Evolutionary conservation across 2,329 filamentous ascomycete species (phyloP).

Genomic region (Phialophora expanda): DNA sequence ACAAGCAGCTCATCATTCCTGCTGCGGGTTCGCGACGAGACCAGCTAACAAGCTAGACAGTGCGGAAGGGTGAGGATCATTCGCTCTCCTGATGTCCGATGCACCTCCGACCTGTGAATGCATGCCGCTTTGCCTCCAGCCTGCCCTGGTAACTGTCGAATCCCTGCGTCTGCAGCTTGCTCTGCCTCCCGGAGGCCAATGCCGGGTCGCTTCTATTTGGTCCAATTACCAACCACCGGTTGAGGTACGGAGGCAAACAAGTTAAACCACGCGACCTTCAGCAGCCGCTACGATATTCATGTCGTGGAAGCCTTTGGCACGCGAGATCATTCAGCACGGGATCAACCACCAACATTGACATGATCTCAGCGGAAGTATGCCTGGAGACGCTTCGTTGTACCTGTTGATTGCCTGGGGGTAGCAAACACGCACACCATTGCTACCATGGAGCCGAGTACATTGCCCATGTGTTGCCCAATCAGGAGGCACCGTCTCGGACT

Average conservation of each 20-base stretch:
- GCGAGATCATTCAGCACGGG: neutral
- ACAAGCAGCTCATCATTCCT: neutral
- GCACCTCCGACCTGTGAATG: neutral
- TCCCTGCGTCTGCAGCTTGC: slow-evolving; percentile 19
- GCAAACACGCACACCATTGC: neutral
- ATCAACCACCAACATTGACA: neutral
- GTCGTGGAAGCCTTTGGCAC: neutral
- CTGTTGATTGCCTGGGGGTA: neutral
- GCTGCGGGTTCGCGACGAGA: slow-evolving; percentile 1
- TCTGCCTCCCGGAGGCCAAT: slow-evolving; percentile 1
- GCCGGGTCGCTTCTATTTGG: slow-evolving; percentile 28
- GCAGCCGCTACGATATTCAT: neutral
- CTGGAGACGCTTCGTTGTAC: neutral
- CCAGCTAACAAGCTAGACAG: neutral
- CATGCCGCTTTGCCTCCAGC: neutral
- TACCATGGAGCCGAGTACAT: neutral
- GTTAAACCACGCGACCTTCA: slow-evolving; percentile 6
- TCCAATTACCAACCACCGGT: slow-evolving; percentile 15
- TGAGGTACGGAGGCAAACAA: slow-evolving; percentile 15
- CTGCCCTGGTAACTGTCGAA: slow-evolving; percentile 4
- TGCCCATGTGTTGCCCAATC: neutral
- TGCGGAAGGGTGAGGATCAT: neutral
- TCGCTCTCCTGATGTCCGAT: neutral
- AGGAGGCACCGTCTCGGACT: slow-evolving; percentile 2
- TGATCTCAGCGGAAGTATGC: neutral